Evolutionary conservation across 1,284 basidiomycete species (phyloP).

Genomic region (Fomitopsis betulina): DNA sequence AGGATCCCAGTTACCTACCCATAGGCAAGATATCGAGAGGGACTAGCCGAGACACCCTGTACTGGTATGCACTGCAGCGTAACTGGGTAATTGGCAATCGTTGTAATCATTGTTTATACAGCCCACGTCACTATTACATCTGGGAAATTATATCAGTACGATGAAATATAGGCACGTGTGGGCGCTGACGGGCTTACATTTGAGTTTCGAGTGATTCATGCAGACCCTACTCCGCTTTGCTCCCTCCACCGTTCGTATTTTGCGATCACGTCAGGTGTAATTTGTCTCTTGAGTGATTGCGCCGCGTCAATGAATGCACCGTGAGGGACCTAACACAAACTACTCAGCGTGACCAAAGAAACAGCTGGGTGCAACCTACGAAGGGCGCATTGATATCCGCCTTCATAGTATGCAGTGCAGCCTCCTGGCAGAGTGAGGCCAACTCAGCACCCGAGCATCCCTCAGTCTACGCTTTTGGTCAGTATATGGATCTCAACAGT

Average conservation of each 20-base stretch:
- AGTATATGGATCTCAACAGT: not conserved
- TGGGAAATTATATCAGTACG: too few relatives aligned
- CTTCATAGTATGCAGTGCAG: slow-evolving; percentile 89
- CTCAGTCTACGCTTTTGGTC: slow-evolving; percentile 57
- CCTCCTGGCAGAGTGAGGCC: slow-evolving; percentile 91
- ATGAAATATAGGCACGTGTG: too few relatives aligned
- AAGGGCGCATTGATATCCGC: slow-evolving; percentile 73
- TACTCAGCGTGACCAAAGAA: slow-evolving; percentile 4
- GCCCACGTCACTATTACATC: too few relatives aligned
- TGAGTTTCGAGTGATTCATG: slow-evolving; percentile 1
- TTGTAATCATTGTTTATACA: too few relatives aligned
- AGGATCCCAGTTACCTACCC: too few relatives aligned
- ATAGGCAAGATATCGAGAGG: too few relatives aligned
- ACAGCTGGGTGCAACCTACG: slow-evolving; percentile 41
- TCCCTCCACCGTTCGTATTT: slow-evolving; percentile 67
- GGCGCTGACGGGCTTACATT: too few relatives aligned
- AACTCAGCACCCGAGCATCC: slow-evolving; percentile 98
- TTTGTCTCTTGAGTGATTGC: slow-evolving; percentile 70
- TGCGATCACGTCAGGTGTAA: slow-evolving; percentile 77
- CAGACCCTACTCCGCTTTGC: slow-evolving; percentile 28
- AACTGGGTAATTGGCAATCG: too few relatives aligned
- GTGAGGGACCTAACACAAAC: slow-evolving; percentile 58
- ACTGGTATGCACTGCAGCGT: too few relatives aligned
- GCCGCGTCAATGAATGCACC: slow-evolving; percentile 79
- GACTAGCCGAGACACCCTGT: too few relatives aligned